Base-by-base conservation (phyloP, 805 yeast species). In the Yarrowia sp. region DNA sequence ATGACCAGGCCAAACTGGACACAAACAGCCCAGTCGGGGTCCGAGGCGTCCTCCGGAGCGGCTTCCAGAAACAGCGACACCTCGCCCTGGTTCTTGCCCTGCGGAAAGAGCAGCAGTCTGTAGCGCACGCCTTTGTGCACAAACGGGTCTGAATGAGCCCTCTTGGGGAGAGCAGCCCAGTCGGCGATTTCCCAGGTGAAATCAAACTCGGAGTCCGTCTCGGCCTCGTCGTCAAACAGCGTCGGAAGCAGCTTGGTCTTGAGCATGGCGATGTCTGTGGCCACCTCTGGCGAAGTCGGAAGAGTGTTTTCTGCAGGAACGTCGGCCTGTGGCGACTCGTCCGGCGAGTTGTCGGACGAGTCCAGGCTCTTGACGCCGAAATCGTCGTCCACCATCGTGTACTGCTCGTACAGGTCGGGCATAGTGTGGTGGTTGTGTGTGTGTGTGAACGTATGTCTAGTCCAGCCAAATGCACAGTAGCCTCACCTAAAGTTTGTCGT, bases 1-100 rank as follows among this genome's bases (percentile, higher is more conserved):
- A 90, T 78, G 53, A 86, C 87, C 41, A 94, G 80, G 4, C 88
- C 88, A 74, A 94, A 94, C 69, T 91, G 96, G 2, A 94, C 96
- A 74, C 97, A 91, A n/a, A 84, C 86, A 62, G 85, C 84, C 96
- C 97, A 91, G 62, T 82, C 81, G 2, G 64, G 60, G 14, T 63
- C 65, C 19, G 62, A 46, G 25, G 18, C 22, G 46, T 25, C 24
- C 14, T 36, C 60, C 41, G 69, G 75, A 64, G 83, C 81, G 0
- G 96, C 94, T 68, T 90, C 96, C 65, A 94, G 75, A 72, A 90
- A 94, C 24, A 90, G 73, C 0, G 97, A 90, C 7, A 90, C 72
- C 62, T 79, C 76, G 64, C 78, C 78, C 58, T 81, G 77, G 49
- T 29, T 53, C 67, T 86, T 87, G 1, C 96, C 94, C 53, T 80